Percentiles rank a stretch among this genome's conserved stretches.
These are phyloP conservation scores for Leccinum disarticulatum DNA, from an alignment of 768 basidiomycete genomes.

Conservation along the genomic window DNA sequence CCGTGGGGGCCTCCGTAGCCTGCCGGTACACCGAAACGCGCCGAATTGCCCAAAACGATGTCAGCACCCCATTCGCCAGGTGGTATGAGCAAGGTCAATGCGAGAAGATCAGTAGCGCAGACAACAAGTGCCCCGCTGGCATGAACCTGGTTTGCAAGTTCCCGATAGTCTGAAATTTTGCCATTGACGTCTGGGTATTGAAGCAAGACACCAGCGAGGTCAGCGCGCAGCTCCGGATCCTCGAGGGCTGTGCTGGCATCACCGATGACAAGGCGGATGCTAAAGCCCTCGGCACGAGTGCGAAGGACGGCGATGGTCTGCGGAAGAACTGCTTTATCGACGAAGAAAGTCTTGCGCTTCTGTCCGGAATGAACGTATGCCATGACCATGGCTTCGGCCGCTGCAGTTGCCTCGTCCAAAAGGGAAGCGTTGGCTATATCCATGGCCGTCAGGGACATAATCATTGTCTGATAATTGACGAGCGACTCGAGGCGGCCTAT, in stretches of 20 bases:
- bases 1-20: constrained; percentile 99
- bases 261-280: constrained; percentile 76
- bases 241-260: constrained; percentile 52
- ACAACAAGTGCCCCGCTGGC: too few relatives aligned
- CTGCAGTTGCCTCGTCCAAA: constrained; percentile 93
- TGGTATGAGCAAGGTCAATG: too few relatives aligned
- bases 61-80: constrained; percentile 99
- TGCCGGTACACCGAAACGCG: constrained; percentile 93
- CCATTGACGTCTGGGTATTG: constrained; percentile 96
- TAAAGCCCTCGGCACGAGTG: constrained; percentile 92
- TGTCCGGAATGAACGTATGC: constrained; percentile 65
- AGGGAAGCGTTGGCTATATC: constrained; percentile 96
- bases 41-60: constrained; percentile 92
- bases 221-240: constrained; percentile 52
- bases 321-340: constrained; percentile 78
- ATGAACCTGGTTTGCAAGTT: constrained; percentile 61
- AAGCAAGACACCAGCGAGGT: constrained; percentile 84
- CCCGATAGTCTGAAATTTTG: constrained; percentile 67
- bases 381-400: constrained; percentile 98
- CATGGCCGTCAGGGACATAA: too few relatives aligned
- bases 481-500: constrained; percentile 93
- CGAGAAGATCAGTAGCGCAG: too few relatives aligned
- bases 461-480: constrained; percentile 96
- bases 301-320: constrained; percentile 87
- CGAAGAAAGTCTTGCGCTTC: constrained; percentile 82